A percentile compares a stretch with the other conserved stretches of the same genome.
phyloP scores from a whole-genome alignment of 495 filamentous ascomycete genomes.

The Friedmanniomyces simplex region DNA sequence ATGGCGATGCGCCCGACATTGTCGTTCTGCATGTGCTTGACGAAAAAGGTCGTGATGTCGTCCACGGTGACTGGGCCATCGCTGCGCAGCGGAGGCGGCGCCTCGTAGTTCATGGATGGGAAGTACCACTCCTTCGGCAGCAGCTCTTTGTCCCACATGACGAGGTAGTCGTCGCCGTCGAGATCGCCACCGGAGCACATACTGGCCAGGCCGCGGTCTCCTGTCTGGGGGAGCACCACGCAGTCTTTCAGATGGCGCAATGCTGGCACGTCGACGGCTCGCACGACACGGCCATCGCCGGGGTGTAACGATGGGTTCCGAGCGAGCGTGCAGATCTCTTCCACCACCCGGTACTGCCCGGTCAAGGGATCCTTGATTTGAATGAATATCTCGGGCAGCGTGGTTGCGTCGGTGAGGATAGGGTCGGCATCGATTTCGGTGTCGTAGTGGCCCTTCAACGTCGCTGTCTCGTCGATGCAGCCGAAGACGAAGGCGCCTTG shows the following conservation, averaged over 20 bases:
- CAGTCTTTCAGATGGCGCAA: conserved; percentile 71
- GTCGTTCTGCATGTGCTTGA: conserved; percentile 90
- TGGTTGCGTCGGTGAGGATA: neutral
- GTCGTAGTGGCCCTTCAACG: conserved; percentile 57
- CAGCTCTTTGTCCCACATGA: conserved; percentile 81
- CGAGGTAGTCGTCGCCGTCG: conserved; percentile 90
- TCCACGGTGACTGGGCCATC: conserved; percentile 50
- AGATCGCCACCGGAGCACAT: conserved; percentile 97
- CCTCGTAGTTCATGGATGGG: conserved; percentile 61
- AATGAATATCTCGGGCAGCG: conserved; percentile 77
- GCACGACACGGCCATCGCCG: conserved; percentile 81
- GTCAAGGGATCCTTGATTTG: conserved; percentile 50
- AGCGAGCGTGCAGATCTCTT: conserved; percentile 71
- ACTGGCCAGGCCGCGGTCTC: conserved; percentile 73
- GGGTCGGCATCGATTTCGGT: conserved; percentile 16
- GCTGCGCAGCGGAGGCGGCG: conserved; percentile 40
- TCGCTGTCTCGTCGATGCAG: conserved; percentile 72
- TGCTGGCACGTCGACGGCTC: conserved; percentile 63
- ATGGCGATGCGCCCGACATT: conserved; percentile 67
- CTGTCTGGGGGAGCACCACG: conserved; percentile 74
- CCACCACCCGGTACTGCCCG: conserved; percentile 51
- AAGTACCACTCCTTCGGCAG: conserved; percentile 59
- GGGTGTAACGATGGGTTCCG: conserved; percentile 93
- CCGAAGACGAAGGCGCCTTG: conserved; percentile 83
- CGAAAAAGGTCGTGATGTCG: conserved; percentile 76